A percentile compares a stretch with the other conserved stretches of the same genome.
phyloP scores from a whole-genome alignment of 176 grass and related monocot species.

The Hsuehochloa calcarea region DNA sequence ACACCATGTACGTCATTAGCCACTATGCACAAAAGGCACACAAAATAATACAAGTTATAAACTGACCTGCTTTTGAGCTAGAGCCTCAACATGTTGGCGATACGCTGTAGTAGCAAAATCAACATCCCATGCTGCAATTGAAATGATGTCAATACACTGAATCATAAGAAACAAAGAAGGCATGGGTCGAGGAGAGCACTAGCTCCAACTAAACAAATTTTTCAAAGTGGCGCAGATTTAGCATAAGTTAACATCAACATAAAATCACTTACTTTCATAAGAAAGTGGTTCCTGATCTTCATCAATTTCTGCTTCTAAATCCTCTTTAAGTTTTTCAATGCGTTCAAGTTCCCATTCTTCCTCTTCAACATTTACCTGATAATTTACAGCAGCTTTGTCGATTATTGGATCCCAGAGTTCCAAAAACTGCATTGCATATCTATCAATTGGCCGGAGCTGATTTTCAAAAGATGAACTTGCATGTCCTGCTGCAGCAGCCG shows the following conservation, averaged over 20 bases:
- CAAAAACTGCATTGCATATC: slow-evolving; percentile 97
- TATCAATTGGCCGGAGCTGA: slow-evolving; percentile 92
- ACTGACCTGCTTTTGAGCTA: slow-evolving; percentile 84
- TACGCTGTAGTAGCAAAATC: slow-evolving; percentile 94
- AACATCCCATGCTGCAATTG: slow-evolving; percentile 90
- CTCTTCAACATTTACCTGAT: slow-evolving; percentile 76
- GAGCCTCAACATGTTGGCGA: slow-evolving; percentile 90
- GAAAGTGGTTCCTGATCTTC: slow-evolving; percentile 94
- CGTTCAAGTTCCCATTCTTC: slow-evolving; percentile 99
- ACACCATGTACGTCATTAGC: slow-evolving; percentile 22
- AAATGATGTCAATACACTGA: slow-evolving; percentile 22
- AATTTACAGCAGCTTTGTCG: slow-evolving; percentile 63
- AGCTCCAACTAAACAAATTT: background rate
- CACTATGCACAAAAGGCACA: background rate
- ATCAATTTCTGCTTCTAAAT: slow-evolving; percentile 98
- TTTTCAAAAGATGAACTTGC: slow-evolving; percentile 97
- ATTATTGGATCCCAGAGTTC: slow-evolving; percentile 95
- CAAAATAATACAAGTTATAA: slow-evolving; percentile 28
- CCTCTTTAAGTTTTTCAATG: slow-evolving; percentile 95
- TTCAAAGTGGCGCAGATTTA: background rate
- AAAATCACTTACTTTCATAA: slow-evolving; percentile 78
- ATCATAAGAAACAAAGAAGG: background rate
- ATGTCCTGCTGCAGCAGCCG: slow-evolving; percentile 87
- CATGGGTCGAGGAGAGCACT: background rate
- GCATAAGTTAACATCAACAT: background rate